Base-by-base conservation (phyloP, 2,329 filamentous ascomycete species). In the Emmonsia crescens region DNA sequence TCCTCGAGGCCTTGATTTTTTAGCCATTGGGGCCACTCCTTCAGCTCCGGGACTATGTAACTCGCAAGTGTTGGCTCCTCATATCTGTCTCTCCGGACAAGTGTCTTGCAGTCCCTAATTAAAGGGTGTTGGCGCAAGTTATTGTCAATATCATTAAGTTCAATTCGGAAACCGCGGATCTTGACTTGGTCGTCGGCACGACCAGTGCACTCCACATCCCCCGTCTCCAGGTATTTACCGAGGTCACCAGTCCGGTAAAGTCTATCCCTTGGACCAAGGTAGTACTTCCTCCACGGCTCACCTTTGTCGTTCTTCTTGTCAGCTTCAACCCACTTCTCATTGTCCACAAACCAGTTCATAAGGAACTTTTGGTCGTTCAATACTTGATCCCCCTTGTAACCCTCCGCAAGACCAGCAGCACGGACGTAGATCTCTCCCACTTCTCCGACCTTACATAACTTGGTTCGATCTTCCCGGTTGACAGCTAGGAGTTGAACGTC, bases 141-240 rank as follows among this genome's bases (percentile, higher is more conserved):
- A 49, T 82, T 88, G 74, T 97, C 92, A 67, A 97, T 96, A 67
- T 97, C 94, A 65, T 88, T 88, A 54, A 97, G 85, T 76, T 99
- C 94, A 67, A 99, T 96, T 64, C 93, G 83, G 81, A 96, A 97
- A 1, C 93, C 93, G 63, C 94, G 88, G 66, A 97, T 93, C 80
- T 97, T 99, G 78, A 96, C 89, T 72, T 97, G 93, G 67, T 88
- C 83, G 70, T 97, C 93, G 29, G 85, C 86, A 62, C 94, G 83
- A 27, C 93, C 93, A 10, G 88, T 87, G 70, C 86, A 89, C 69
- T 89, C 88, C 12, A 91, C 87, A 66, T 87, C 86, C 42, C 89
- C 90, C 52, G 85, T 81, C 1, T 82, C 79, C 59, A 85, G 83
- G 70, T 89, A 92, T 62, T 85, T 80, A 3, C 93, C 93, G 3